Evolutionary conservation across 805 yeast species (phyloP).

Genomic region (Wickerhamiella hasegawae): DNA sequence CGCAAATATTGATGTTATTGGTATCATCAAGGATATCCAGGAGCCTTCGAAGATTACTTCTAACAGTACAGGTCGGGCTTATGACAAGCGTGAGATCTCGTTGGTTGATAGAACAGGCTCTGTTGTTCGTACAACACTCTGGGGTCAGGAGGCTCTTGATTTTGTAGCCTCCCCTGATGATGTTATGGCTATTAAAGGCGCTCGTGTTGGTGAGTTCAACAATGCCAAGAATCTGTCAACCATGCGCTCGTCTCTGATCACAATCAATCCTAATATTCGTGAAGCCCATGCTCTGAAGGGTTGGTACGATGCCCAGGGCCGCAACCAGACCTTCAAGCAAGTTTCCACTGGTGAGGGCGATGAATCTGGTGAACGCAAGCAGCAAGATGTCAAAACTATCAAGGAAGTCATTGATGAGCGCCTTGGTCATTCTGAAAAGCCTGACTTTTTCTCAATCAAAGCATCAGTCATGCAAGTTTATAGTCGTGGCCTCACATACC

Average conservation of each 20-base stretch:
- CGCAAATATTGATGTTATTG: slow-evolving; percentile 70
- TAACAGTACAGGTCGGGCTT: slow-evolving; percentile 75
- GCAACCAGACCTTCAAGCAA: slow-evolving; percentile 39
- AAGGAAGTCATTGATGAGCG: slow-evolving; percentile 47
- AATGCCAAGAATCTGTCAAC: slow-evolving; percentile 73
- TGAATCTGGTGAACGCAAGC: slow-evolving; percentile 26
- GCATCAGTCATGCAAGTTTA: slow-evolving; percentile 60
- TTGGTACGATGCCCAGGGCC: slow-evolving; percentile 82
- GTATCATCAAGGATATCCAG: slow-evolving; percentile 62
- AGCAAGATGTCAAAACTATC: slow-evolving; percentile 45
- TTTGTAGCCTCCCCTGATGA: slow-evolving; percentile 45
- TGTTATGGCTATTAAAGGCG: slow-evolving; percentile 85
- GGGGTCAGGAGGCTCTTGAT: slow-evolving; percentile 79
- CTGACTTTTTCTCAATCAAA: slow-evolving; percentile 62
- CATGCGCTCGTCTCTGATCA: slow-evolving; percentile 59
- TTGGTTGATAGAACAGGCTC: slow-evolving; percentile 74
- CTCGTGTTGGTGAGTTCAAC: slow-evolving; percentile 63
- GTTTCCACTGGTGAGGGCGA: slow-evolving; percentile 22
- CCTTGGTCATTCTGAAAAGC: slow-evolving; percentile 57
- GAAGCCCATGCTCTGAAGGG: slow-evolving; percentile 79
- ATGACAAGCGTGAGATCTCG: slow-evolving; percentile 76
- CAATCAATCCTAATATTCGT: slow-evolving; percentile 72
- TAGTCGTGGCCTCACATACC: slow-evolving; percentile 69
- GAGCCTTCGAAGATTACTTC: slow-evolving; percentile 69
- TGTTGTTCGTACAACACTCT: slow-evolving; percentile 65